Evolutionary conservation across 352 stramenopile genomes (phyloP), one percentile per base, ranked within the genome.

Genomic region (Phytopythium cucurbitacearum): DNA sequence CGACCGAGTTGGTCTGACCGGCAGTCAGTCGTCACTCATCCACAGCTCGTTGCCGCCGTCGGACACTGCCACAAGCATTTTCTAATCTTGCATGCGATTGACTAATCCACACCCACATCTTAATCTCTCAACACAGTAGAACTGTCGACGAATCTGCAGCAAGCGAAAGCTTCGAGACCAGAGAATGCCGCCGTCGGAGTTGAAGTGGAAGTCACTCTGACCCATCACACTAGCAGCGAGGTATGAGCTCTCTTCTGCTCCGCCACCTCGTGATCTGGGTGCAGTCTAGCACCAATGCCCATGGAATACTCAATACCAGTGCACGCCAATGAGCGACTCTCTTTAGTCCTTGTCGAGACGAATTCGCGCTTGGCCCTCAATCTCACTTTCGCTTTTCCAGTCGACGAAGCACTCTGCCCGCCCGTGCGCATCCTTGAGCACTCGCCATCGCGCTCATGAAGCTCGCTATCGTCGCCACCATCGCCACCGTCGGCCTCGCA

Each of bases 351-450:
- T 43, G 10, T 16, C 39, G 12, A 11, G 11, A 43, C 39, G 39
- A 43, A 15, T 43, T 43, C 39, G 16, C 39, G 39, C 39, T 43
- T 8, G 21, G 39, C 16, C 10, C 39, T 43, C 39, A 43, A n/a
- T n/a, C 39, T 44, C 40, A 44, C 40, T 44, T 44, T 44, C 40
- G 13, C 40, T 44, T 44, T 28, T 28, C 40, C 40, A 28, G 11
- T 28, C 40, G 13, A 28, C 40, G 4, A 44, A 44, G 40, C 40
- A 44, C 11, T 44, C 40, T 5, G 0, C 2, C 40, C 40, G n/a
- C 3, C 12, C 2, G 9, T 8, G n/a, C 40, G 16, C 40, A 8
- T 28, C 40, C 40, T 44, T 12, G 13, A 16, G 3, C n/a, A 44
- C 40, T 28, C 40, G 12, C 40, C 40, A 5, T 28, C 40, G 13